Evolutionary conservation across 1,284 basidiomycete species (phyloP).

Genomic region (Irpex sp.): DNA sequence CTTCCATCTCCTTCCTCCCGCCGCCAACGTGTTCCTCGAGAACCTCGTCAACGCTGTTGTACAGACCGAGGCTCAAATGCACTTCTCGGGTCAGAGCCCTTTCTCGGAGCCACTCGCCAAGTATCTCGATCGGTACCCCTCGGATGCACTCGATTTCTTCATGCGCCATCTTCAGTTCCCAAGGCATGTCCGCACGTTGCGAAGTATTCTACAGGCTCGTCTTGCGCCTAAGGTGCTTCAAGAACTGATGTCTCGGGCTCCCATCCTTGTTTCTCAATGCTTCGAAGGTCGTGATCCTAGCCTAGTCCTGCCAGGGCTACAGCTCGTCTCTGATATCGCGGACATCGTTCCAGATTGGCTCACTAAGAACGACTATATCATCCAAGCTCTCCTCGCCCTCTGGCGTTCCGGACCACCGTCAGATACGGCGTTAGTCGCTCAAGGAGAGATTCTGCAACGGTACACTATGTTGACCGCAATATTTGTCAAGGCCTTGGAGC

Average conservation of each 20-base stretch:
- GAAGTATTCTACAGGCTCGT: conserved; percentile 77
- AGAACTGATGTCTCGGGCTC: conserved; percentile 68
- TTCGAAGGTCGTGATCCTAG: conserved; percentile 53
- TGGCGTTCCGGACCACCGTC: conserved; percentile 55
- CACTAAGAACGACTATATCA: conserved; percentile 55
- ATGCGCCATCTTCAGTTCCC: conserved; percentile 75
- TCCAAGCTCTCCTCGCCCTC: conserved; percentile 67
- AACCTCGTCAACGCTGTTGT: conserved; percentile 86
- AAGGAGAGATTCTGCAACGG: conserved; percentile 49
- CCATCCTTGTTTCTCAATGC: conserved; percentile 57
- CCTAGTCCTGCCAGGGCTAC: conserved; percentile 65
- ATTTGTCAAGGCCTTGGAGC: conserved; percentile 71
- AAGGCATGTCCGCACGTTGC: conserved; percentile 74
- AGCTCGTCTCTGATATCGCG: conserved; percentile 77
- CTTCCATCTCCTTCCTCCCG: conserved; percentile 92
- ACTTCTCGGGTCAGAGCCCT: conserved; percentile 86
- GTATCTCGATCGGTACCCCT: conserved; percentile 89
- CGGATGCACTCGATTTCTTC: conserved; percentile 84
- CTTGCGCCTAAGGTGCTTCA: conserved; percentile 75
- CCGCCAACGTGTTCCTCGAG: conserved; percentile 91
- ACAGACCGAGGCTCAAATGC: conserved; percentile 90
- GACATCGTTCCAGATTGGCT: conserved; percentile 73
- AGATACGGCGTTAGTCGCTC: neutral
- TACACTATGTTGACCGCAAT: conserved; percentile 73
- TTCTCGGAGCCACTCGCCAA: conserved; percentile 93